phyloP scores from a whole-genome alignment of 495 filamentous ascomycete genomes.

The Talaromyces wortmannii region DNA sequence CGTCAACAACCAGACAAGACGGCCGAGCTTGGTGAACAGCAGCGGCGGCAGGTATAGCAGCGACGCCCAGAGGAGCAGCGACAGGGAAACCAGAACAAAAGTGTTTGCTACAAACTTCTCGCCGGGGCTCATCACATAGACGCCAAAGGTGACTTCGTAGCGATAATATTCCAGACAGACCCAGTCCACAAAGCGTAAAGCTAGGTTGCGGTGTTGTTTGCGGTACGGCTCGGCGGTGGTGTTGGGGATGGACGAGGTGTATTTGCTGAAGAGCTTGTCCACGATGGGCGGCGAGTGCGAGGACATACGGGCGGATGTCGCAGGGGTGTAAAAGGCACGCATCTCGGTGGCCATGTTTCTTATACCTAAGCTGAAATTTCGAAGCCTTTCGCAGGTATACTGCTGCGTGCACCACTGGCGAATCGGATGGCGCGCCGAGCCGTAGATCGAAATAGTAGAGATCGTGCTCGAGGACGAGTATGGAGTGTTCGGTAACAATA shows the following conservation, averaged over 20 bases:
- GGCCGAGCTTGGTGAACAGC: constrained; percentile 28
- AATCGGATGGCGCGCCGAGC: background rate
- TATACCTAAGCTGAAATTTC: too few relatives aligned
- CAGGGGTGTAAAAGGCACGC: constrained; percentile 31
- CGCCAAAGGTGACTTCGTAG: constrained; percentile 67
- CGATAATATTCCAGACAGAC: constrained; percentile 64
- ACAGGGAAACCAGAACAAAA: constrained; percentile 29
- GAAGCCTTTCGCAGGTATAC: background rate
- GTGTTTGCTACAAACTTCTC: constrained; percentile 64
- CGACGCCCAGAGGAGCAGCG: constrained; percentile 29
- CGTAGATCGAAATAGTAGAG: too few relatives aligned
- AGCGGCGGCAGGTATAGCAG: constrained; percentile 33
- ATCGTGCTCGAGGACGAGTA: background rate
- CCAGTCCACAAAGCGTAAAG: constrained; percentile 38
- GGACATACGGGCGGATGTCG: constrained; percentile 22
- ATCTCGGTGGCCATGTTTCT: constrained; percentile 31
- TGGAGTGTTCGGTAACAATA: background rate
- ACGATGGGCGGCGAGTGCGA: constrained; percentile 25
- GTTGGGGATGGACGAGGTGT: constrained; percentile 22
- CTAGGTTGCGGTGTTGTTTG: constrained; percentile 14
- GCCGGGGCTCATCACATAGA: constrained; percentile 66
- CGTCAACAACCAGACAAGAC: constrained; percentile 33
- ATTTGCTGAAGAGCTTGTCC: constrained; percentile 30
- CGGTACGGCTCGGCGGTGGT: constrained; percentile 7
- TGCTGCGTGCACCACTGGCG: background rate